These are phyloP conservation scores for Saccharomycopsis babjevae DNA, from an alignment of 805 yeast genomes.

Conservation along the genomic window DNA sequence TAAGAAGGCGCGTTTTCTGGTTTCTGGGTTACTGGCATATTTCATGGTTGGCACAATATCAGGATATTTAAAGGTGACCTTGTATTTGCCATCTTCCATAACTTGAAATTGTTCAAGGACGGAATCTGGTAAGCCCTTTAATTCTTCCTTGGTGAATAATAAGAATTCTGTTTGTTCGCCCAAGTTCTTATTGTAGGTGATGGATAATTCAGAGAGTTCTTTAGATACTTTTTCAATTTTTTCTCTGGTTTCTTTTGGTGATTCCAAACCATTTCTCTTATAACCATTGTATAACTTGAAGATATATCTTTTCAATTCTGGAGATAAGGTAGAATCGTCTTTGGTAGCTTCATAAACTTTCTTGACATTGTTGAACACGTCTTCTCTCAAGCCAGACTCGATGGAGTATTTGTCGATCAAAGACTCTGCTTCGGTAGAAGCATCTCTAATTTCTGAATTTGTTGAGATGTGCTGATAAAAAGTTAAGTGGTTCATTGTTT, in stretches of 20 bases:
- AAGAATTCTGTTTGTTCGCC: constrained; percentile 62
- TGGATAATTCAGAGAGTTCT: constrained; percentile 44
- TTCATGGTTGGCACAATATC: constrained; percentile 71
- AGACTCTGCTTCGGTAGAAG: constrained; percentile 55
- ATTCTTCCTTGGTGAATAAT: constrained; percentile 50
- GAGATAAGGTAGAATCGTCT: constrained; percentile 28
- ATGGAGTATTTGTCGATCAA: constrained; percentile 45
- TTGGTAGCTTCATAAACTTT: constrained; percentile 35
- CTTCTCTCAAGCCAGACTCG: constrained; percentile 57
- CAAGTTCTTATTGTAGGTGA: constrained; percentile 52
- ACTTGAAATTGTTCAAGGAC: constrained; percentile 49
- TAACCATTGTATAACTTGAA: constrained; percentile 47
- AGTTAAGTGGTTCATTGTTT: constrained; percentile 40
- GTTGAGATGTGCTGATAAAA: constrained; percentile 69
- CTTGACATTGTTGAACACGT: constrained; percentile 51
- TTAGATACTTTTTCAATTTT: constrained; percentile 49
- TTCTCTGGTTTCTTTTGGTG: constrained; percentile 44
- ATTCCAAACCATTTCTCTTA: constrained; percentile 59
- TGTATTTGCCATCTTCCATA: constrained; percentile 33
- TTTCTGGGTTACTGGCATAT: constrained; percentile 51
- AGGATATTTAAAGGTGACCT: constrained; percentile 76
- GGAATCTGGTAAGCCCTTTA: constrained; percentile 65
- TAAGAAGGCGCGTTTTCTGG: constrained; percentile 54
- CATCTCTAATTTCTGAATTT: constrained; percentile 56
- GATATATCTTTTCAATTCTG: constrained; percentile 48